phyloP scores from a whole-genome alignment of 306 rosid species.

The Trifolium dubium region DNA sequence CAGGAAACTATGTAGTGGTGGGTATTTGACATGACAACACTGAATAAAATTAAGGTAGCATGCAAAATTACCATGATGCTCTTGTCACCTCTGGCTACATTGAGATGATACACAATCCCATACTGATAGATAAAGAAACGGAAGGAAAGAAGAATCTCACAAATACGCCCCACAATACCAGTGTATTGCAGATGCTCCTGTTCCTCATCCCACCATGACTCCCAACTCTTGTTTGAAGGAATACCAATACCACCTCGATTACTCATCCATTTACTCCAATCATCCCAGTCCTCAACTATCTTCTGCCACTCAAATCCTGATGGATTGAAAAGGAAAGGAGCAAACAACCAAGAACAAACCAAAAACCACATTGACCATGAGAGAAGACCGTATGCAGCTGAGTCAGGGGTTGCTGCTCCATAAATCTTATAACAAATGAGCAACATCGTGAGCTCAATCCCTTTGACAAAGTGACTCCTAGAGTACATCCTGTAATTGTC shows the following conservation, averaged over 20 bases:
- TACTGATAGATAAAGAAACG: conserved; percentile 92
- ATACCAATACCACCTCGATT: conserved; percentile 94
- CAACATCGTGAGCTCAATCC: conserved; percentile 75
- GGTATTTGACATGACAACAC: conserved; percentile 29
- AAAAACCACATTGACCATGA: conserved; percentile 92
- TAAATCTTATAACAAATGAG: conserved; percentile 71
- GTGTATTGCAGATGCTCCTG: conserved; percentile 90
- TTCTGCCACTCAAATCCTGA: conserved; percentile 99
- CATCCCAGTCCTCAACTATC: conserved; percentile 99
- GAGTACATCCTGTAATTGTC: conserved; percentile 97
- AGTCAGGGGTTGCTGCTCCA: conserved; percentile 62
- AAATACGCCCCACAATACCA: conserved; percentile 68
- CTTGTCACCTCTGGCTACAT: conserved; percentile 69
- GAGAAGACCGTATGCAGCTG: conserved; percentile 52
- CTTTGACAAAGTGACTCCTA: conserved; percentile 94
- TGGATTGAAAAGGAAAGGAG: conserved; percentile 96
- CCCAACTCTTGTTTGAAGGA: conserved; percentile 95
- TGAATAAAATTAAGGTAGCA: conserved; percentile 30
- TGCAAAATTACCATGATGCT: conserved; percentile 70
- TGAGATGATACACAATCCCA: conserved; percentile 89
- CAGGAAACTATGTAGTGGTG: conserved; percentile 25
- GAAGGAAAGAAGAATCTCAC: conserved; percentile 70
- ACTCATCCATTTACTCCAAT: conserved; percentile 92
- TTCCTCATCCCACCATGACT: conserved; percentile 99
- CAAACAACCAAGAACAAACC: conserved; percentile 78